These are phyloP conservation scores for Quambalaria eucalypti DNA, from an alignment of 1,284 basidiomycete genomes.

Conservation along the genomic window DNA sequence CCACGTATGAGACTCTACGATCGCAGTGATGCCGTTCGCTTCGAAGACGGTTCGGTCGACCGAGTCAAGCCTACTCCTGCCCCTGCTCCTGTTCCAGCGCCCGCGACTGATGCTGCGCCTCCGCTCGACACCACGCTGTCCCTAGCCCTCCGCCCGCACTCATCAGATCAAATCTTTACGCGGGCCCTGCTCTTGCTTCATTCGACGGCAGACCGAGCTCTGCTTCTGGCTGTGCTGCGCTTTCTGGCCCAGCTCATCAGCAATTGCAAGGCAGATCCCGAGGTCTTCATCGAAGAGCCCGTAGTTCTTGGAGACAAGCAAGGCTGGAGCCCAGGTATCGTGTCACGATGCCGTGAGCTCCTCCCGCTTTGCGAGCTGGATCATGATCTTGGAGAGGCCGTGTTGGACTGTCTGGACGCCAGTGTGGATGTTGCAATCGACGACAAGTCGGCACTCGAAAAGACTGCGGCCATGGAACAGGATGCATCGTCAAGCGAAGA, in stretches of 20 bases:
- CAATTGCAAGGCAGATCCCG: not conserved
- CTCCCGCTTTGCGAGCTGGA: not conserved
- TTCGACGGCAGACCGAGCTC: not conserved
- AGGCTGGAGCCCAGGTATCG: not conserved
- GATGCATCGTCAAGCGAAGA: not conserved
- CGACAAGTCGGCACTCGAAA: not conserved
- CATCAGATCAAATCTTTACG: not conserved
- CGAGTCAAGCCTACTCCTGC: too few relatives aligned
- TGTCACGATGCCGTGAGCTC: not conserved
- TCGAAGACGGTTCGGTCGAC: not conserved
- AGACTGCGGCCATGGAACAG: not conserved
- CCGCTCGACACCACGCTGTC: not conserved
- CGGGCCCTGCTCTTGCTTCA: not conserved
- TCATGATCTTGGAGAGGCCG: not conserved
- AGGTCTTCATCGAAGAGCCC: not conserved
- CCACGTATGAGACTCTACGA: not conserved
- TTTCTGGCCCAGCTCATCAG: not conserved
- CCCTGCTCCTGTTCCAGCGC: too few relatives aligned
- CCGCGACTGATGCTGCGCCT: too few relatives aligned
- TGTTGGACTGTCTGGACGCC: not conserved
- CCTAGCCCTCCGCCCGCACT: not conserved
- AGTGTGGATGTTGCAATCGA: not conserved
- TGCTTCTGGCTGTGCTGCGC: not conserved
- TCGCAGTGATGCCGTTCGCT: not conserved
- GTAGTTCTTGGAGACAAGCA: not conserved